Evolutionary conservation across 768 basidiomycete species (phyloP).

Genomic region (Filobasidium wieringae): DNA sequence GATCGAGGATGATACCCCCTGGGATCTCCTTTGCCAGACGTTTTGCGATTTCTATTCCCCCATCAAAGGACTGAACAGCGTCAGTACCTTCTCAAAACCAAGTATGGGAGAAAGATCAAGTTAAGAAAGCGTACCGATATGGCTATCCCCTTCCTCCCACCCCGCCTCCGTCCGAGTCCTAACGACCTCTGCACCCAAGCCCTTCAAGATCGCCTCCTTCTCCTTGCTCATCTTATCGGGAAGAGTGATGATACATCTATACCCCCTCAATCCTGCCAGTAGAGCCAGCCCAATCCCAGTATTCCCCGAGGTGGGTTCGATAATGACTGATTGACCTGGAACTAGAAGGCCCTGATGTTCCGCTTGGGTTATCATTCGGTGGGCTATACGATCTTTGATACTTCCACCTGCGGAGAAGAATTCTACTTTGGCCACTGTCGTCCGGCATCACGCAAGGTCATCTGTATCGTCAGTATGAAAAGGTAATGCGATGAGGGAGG

Average conservation of each 20-base stretch:
- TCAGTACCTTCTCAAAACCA: too few species aligned
- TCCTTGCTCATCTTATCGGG: constrained; percentile 96
- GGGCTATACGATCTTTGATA: constrained; percentile 87
- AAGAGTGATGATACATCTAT: constrained; percentile 44
- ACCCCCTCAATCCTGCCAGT: constrained; percentile 79
- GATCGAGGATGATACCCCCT: constrained; percentile 78
- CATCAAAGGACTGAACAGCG: constrained; percentile 31
- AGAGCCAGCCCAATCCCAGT: constrained; percentile 75
- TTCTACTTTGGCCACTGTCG: constrained; percentile 73
- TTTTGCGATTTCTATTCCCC: constrained; percentile 60
- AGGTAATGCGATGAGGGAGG: background rate
- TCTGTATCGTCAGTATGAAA: background rate
- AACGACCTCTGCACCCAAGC: constrained; percentile 85
- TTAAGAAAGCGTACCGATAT: constrained; percentile 48
- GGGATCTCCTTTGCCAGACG: constrained; percentile 67
- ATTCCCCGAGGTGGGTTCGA: constrained; percentile 58
- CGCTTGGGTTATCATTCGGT: constrained; percentile 86
- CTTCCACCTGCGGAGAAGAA: constrained; percentile 84
- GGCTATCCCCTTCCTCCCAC: constrained; percentile 78
- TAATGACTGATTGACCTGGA: constrained; percentile 77
- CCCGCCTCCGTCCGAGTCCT: constrained; percentile 83
- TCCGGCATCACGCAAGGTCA: constrained; percentile 2
- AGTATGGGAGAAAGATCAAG: background rate
- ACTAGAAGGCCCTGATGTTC: constrained; percentile 75
- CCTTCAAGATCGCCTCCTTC: constrained; percentile 82